These are phyloP conservation scores for Parietaria judaica DNA, from an alignment of 306 rosid species.

Conservation along the genomic window DNA sequence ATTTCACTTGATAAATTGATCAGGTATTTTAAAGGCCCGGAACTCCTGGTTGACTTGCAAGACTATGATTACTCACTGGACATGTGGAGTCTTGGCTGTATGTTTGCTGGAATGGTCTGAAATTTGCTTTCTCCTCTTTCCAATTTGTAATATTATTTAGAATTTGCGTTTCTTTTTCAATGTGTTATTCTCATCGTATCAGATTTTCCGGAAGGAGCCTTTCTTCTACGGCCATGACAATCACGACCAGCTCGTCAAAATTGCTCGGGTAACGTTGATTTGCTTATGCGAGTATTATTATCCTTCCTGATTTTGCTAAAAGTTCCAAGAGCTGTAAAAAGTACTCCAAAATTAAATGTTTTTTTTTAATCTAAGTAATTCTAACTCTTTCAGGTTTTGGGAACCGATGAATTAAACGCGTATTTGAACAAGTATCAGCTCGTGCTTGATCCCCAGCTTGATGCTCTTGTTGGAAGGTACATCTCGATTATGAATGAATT, in stretches of 20 bases:
- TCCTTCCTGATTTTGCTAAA: background rate
- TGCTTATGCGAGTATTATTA: background rate
- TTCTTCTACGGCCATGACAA: slow-evolving; percentile 29
- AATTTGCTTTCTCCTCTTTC: background rate
- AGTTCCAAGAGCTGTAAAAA: background rate
- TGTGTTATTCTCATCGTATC: slow-evolving; percentile 5
- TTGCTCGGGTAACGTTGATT: slow-evolving; percentile 30
- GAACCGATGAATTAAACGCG: slow-evolving; percentile 39
- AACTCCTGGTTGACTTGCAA: slow-evolving; percentile 43
- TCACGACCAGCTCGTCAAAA: slow-evolving; percentile 40
- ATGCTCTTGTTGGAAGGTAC: slow-evolving; percentile 44
- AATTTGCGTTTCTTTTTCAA: slow-evolving; percentile 1
- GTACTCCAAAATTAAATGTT: background rate
- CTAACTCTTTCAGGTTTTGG: slow-evolving; percentile 30
- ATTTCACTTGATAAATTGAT: background rate
- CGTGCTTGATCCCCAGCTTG: slow-evolving; percentile 43
- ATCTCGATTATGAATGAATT: slow-evolving; percentile 3
- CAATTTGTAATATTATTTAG: background rate
- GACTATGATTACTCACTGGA: slow-evolving; percentile 37
- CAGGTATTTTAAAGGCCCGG: slow-evolving; percentile 44
- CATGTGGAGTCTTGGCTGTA: slow-evolving; percentile 33
- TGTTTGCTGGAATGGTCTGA: slow-evolving; percentile 35
- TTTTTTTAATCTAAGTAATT: background rate
- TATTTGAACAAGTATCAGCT: slow-evolving; percentile 39
- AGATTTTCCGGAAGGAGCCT: slow-evolving; percentile 42